Evolutionary conservation across 345 rosid species (phyloP), one percentile per base, ranked within the genome.

Genomic region (Arabis alpina): DNA sequence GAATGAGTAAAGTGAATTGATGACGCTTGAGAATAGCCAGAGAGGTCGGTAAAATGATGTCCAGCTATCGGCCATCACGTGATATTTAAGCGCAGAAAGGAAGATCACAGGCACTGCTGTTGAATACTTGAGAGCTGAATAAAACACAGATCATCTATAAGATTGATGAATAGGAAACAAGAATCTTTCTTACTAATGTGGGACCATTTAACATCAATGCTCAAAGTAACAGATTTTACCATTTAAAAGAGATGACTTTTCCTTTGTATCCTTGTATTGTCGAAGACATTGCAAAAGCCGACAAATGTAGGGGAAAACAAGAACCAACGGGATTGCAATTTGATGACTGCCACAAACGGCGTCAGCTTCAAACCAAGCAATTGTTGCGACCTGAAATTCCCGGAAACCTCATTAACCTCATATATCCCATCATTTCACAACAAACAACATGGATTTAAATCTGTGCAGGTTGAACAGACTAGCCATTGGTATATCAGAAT

Each of bases 351-450:
- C 98, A 36, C 99, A 94, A 52, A 94, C 86, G 50, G 99, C 93
- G 64, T 92, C 98, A 69, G 99, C 98, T 77, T 94, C 99, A 81
- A 91, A 91, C 99, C 98, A 94, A 39, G 99, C 99, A 72, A 91
- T 89, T 40, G 98, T 94, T 58, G 99, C 99, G 0, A 91, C 98
- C 99, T 94, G 79, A 71, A 82, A 37, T 27, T 32, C 47, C 79
- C 51, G 42, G 49, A 64, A 64, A 78, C 66, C 49, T 55, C 54
- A 56, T 69, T 61, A 66, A 34, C 36, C 9, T 53, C 8, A 16
- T 47, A 15, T 39, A 39, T 37, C 11, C 3, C 28, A 62, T 25
- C 30, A 56, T 39, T 37, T 2, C 24, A 61, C 39, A 36, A 25
- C 48, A 62, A 25, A 55, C 11, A 68, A 61, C 58, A 61, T 6